phyloP scores from a whole-genome alignment of 495 filamentous ascomycete genomes.

The Schizothecium vesticola region DNA sequence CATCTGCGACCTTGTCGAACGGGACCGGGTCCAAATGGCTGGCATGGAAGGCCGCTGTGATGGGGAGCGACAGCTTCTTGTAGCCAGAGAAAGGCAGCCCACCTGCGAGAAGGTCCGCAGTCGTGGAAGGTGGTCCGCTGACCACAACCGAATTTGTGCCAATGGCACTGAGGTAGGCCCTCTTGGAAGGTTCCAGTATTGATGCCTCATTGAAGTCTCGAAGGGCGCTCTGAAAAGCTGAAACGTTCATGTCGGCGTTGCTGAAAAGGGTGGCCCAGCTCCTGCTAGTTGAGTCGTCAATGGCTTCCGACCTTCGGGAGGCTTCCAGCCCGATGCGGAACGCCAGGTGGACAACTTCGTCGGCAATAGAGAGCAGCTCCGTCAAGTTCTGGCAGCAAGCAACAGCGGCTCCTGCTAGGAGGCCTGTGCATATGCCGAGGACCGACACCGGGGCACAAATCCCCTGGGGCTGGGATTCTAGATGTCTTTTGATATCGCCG shows the following conservation, averaged over 20 bases:
- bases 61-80: conserved; percentile 51
- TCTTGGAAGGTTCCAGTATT: background rate
- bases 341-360: conserved; percentile 57
- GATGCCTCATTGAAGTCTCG: conserved; percentile 18
- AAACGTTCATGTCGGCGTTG: conserved; percentile 27
- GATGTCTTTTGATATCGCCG: conserved; percentile 9
- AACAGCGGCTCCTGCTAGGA: conserved; percentile 58
- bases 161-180: conserved; percentile 16
- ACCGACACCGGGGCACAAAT: conserved; percentile 15
- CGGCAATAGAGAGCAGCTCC: conserved; percentile 55
- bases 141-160: conserved; percentile 35
- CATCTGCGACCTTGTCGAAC: background rate
- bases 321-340: conserved; percentile 56
- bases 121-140: conserved; percentile 31
- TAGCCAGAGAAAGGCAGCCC: background rate
- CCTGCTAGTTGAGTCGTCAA: conserved; percentile 37
- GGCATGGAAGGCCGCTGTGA: conserved; percentile 50
- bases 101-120: conserved; percentile 1
- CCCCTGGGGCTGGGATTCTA: conserved; percentile 8
- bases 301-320: conserved; percentile 26
- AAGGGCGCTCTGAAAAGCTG: conserved; percentile 29
- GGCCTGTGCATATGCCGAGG: conserved; percentile 58
- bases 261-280: conserved; percentile 40
- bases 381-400: conserved; percentile 52
- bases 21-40: conserved; percentile 8